Base-by-base conservation (phyloP, 31 red algal genomes). In the Porphyra umbilicalis region DNA sequence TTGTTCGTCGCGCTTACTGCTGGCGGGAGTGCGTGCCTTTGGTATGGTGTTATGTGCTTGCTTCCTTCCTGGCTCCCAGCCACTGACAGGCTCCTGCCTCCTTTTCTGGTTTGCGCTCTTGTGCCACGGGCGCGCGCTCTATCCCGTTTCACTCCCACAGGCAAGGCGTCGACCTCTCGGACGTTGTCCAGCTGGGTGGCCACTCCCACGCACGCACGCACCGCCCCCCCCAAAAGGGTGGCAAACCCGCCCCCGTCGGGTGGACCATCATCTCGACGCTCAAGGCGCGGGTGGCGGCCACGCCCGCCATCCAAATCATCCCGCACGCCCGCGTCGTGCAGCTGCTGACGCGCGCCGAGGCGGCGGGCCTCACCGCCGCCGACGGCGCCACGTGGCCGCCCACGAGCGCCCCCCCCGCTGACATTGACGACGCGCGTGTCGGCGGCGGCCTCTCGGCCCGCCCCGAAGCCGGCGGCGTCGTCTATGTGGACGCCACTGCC, bases 231-330 rank as follows among this genome's bases (percentile, higher is more conserved):
- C 32, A 78, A 9, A 35, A 29, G 35, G 76, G 35, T 32, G 31
- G 33, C 76, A 78, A 33, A 15, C 76, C 76, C 76, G 15, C 34
- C 15, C 76, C 76, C 32, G 34, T 78, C 13, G 76, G 76, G 0
- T 78, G 76, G 76, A 78, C 76, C 34, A 78, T 78, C 76, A 78
- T 78, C 35, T 9, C 76, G 11, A 32, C 76, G 32, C 34, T 78
- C 10, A 1, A 10, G 32, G 0, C 9, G 0, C 32, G 32, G 16
- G 76, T 35, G 5, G 34, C 11, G 5, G 76, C 33, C 9, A 33
- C 11, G 8, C 76, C 76, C 6, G 35, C 32, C 35, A 35, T 78
- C 6, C 25, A 78, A 32, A 32, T 78, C 2, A 35, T 78, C 34
- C 32, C 76, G 0, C 10, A 15, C 34, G 76, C 76, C 7, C 76